Evolutionary conservation across 2,329 filamentous ascomycete genomes (phyloP), one percentile per base, ranked within the genome.

Genomic region (Anisogramma anomala): DNA sequence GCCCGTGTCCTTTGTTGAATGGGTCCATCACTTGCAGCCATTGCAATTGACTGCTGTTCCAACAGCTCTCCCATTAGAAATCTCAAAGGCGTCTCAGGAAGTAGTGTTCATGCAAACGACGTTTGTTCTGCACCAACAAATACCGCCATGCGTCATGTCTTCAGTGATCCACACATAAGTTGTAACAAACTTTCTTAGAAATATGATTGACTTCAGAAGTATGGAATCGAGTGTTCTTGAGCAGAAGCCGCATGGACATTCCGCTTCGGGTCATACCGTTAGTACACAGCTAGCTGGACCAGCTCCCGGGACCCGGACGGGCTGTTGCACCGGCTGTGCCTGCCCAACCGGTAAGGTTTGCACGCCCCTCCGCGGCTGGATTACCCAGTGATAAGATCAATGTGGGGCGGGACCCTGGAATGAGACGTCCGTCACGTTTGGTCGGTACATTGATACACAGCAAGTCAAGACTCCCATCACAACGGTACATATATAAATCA

Each of bases 161-260:
- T n/a, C n/a, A n/a, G n/a, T n/a, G n/a, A n/a, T n/a, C n/a, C n/a
- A n/a, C n/a, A n/a, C n/a, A n/a, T n/a, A n/a, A n/a, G n/a, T n/a
- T n/a, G n/a, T n/a, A n/a, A n/a, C n/a, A n/a, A n/a, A n/a, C n/a
- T n/a, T n/a, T n/a, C n/a, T n/a, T n/a, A n/a, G n/a, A n/a, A n/a
- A n/a, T n/a, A n/a, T n/a, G n/a, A n/a, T n/a, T n/a, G n/a, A n/a
- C n/a, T n/a, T n/a, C n/a, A n/a, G n/a, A n/a, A n/a, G n/a, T n/a
- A n/a, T n/a, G n/a, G n/a, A n/a, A n/a, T n/a, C n/a, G n/a, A n/a
- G n/a, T n/a, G n/a, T n/a, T n/a, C n/a, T n/a, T n/a, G n/a, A n/a
- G n/a, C 27, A 30, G 26, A n/a, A 38, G 15, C n/a, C 41, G 44
- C 44, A 35, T 46, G 36, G 41, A 46, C 44, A 43, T 46, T 37